Percentiles rank a stretch among this genome's conserved stretches.
These are phyloP conservation scores for Paracoccidioides lutzii DNA, from an alignment of 2,329 filamentous ascomycete genomes.

Conservation along the genomic window DNA sequence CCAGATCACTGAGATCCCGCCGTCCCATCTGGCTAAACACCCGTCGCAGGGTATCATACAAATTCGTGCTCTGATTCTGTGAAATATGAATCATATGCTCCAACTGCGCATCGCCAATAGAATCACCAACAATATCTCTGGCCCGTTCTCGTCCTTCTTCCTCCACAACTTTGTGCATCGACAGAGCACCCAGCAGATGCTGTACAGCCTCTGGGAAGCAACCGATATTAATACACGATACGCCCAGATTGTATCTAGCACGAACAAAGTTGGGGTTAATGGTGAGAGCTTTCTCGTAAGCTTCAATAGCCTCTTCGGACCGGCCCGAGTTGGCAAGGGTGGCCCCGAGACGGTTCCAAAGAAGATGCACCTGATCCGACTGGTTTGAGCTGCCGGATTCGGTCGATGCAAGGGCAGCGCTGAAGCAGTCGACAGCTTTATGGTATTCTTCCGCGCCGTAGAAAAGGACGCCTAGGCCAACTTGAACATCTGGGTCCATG, in stretches of 20 bases:
- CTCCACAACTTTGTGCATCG: conserved; percentile 93
- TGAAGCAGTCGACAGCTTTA: conserved; percentile 98
- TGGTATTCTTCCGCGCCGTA: conserved; percentile 97
- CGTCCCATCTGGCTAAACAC: conserved; percentile 97
- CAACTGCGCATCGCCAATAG: conserved; percentile 56
- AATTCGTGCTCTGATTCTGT: conserved; percentile 91
- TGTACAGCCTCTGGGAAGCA: conserved; percentile 87
- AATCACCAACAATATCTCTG: conserved; percentile 58
- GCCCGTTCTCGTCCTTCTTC: conserved; percentile 71
- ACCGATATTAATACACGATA: conserved; percentile 93
- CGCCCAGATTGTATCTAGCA: conserved; percentile 90
- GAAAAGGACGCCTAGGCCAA: conserved; percentile 90
- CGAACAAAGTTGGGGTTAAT: conserved; percentile 94
- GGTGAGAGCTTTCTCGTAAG: conserved; percentile 83
- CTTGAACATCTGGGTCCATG: conserved; percentile 98
- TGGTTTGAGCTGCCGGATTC: conserved; percentile 76
- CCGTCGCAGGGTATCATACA: conserved; percentile 84
- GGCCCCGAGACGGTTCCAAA: conserved; percentile 94
- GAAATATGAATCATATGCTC: conserved; percentile 64
- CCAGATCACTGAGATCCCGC: conserved; percentile 74
- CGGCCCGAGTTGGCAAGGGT: conserved; percentile 91
- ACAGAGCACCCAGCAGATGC: conserved; percentile 79
- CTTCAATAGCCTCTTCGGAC: conserved; percentile 89
- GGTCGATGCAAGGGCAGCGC: conserved; percentile 71
- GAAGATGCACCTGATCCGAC: conserved; percentile 73